Conservation (phyloP, 2,329 filamentous ascomycete species). For the Xylaria sp. region DNA sequence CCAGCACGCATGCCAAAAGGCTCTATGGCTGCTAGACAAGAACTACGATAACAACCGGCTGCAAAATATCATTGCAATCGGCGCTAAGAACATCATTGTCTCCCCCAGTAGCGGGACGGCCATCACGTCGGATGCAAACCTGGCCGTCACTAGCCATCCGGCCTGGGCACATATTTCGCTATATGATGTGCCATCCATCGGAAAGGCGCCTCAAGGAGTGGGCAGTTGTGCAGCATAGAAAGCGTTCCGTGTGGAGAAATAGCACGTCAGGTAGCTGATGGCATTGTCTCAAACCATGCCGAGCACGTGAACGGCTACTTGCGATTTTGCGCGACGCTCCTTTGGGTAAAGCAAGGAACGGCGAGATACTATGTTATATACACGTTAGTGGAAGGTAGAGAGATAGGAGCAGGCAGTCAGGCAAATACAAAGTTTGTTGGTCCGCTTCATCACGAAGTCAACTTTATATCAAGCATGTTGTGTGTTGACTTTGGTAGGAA, state of each 20-base stretch:
- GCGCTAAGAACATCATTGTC: conserved; percentile 31
- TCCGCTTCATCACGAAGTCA: neutral
- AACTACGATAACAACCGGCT: conserved; percentile 23
- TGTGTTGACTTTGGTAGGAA: neutral
- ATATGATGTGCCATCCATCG: conserved; percentile 17
- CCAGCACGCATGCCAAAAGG: conserved; percentile 26
- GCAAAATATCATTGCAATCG: conserved; percentile 22
- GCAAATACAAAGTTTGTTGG: neutral
- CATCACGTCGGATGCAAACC: conserved; percentile 17
- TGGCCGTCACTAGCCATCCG: conserved; percentile 19
- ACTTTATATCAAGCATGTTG: no score
- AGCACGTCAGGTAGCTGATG: neutral
- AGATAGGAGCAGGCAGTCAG: neutral
- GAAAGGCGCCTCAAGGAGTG: neutral
- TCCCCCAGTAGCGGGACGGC: neutral
- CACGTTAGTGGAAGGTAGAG: neutral
- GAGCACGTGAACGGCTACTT: neutral
- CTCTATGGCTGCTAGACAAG: conserved; percentile 11
- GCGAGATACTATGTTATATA: neutral
- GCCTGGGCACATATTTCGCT: conserved; percentile 24
- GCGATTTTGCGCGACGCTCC: neutral
- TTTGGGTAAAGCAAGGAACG: neutral
- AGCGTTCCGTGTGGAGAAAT: neutral
- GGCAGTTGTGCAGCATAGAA: no score
- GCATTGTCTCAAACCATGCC: neutral